Percentiles rank a stretch among this genome's conserved stretches.
phyloP scores from a whole-genome alignment of 106 monocot genomes.

The Agapanthus africanus region DNA sequence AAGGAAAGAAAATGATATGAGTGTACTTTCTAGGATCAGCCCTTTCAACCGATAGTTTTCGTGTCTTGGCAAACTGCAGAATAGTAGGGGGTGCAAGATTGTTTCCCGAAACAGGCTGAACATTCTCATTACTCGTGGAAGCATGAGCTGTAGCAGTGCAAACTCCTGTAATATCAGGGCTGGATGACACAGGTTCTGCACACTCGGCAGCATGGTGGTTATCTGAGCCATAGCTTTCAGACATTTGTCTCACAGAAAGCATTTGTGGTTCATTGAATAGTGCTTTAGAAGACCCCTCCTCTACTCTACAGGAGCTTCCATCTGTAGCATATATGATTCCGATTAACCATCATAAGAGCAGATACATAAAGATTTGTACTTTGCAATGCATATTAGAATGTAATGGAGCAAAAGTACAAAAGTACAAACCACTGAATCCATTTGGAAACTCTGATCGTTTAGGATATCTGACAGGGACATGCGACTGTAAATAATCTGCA shows the following conservation, averaged over 20 bases:
- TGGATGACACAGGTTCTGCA: slow-evolving; percentile 31
- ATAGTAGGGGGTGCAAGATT: slow-evolving; percentile 41
- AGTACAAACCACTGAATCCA: slow-evolving; percentile 10
- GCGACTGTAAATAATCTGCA: slow-evolving; percentile 2
- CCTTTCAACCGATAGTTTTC: slow-evolving; percentile 76
- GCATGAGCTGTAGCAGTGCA: slow-evolving; percentile 62
- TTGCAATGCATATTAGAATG: neutral
- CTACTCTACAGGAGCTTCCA: slow-evolving; percentile 29
- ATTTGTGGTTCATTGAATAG: slow-evolving; percentile 18
- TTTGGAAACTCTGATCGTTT: neutral
- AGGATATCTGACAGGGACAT: slow-evolving; percentile 7
- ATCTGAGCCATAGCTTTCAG: slow-evolving; percentile 54
- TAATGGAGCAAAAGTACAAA: neutral
- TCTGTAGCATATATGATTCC: slow-evolving; percentile 26
- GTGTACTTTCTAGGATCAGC: slow-evolving; percentile 83
- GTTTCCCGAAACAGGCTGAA: slow-evolving; percentile 36
- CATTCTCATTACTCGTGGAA: slow-evolving; percentile 61
- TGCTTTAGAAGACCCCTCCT: slow-evolving; percentile 18
- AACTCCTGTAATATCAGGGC: slow-evolving; percentile 40
- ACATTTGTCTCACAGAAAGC: slow-evolving; percentile 30
- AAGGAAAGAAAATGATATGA: too few species aligned
- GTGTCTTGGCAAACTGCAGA: slow-evolving; percentile 83
- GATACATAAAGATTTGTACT: neutral
- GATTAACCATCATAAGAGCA: too few species aligned
- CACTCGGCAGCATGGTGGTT: slow-evolving; percentile 32